Percentiles rank a stretch among this genome's conserved stretches.
These are phyloP conservation scores for Peronospora farinosa DNA, from an alignment of 352 stramenopile genomes.

Conservation along the genomic window DNA sequence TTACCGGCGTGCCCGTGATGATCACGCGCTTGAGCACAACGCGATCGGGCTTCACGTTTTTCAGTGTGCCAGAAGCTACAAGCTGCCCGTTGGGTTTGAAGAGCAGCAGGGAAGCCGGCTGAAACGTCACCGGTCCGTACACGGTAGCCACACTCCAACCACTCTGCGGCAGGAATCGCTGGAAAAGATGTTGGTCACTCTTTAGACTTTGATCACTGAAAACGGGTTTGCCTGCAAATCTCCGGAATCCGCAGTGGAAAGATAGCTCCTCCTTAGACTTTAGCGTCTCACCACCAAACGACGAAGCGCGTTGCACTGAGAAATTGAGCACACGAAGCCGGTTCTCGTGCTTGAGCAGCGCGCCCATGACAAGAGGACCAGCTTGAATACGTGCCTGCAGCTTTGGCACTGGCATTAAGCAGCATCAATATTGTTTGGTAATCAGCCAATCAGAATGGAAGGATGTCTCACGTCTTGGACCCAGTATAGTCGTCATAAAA, in stretches of 20 bases:
- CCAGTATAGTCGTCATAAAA: too few species aligned
- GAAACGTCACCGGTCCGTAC: conserved; percentile 93
- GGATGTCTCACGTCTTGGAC: too few species aligned
- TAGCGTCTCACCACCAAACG: conserved; percentile 79
- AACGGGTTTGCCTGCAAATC: conserved; percentile 88
- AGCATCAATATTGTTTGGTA: too few species aligned
- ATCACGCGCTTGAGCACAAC: conserved; percentile 98
- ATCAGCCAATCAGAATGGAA: too few species aligned
- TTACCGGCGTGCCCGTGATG: conserved; percentile 96
- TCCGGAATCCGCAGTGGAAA: conserved; percentile 96
- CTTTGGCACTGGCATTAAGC: conserved; percentile 47
- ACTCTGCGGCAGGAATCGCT: conserved; percentile 91
- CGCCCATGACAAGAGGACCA: conserved; percentile 66
- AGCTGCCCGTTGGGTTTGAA: conserved; percentile 84
- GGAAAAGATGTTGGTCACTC: conserved; percentile 98
- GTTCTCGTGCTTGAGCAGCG: conserved; percentile 95
- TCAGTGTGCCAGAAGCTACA: conserved; percentile 91
- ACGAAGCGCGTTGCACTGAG: conserved; percentile 81
- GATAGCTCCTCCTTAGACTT: conserved; percentile 95
- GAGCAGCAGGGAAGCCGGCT: conserved; percentile 92
- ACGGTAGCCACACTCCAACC: conserved; percentile 88
- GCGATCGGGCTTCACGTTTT: conserved; percentile 95
- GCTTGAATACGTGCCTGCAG: conserved; percentile 50
- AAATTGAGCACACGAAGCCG: conserved; percentile 97
- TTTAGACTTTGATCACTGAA: conserved; percentile 98